Evolutionary conservation across 1,284 basidiomycete species (phyloP).

Genomic region (Tetrapyrgos nigripes): DNA sequence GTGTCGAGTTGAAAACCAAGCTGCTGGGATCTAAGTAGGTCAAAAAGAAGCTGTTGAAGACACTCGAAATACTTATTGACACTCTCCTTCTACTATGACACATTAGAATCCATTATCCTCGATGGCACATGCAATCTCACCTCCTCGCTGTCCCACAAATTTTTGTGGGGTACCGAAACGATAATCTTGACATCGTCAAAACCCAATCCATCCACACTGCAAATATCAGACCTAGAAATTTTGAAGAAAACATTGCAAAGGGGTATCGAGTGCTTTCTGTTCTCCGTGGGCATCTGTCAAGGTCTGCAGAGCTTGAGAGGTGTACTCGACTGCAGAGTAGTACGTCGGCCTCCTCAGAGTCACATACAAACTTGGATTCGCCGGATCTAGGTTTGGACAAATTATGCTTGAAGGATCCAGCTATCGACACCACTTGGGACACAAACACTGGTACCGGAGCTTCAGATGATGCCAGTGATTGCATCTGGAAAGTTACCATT

Average conservation of each 20-base stretch:
- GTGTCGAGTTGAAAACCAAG: constrained; percentile 6
- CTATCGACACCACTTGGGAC: not conserved
- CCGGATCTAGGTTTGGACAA: too few relatives aligned
- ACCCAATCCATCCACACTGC: not conserved
- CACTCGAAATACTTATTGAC: too few relatives aligned
- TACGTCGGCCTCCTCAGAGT: not conserved
- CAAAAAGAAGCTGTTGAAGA: not conserved
- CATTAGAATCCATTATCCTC: too few relatives aligned
- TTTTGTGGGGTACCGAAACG: constrained; percentile 4
- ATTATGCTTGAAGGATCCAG: not conserved
- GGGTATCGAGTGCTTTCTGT: not conserved
- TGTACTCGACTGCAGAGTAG: too few relatives aligned
- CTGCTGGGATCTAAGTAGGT: not conserved
- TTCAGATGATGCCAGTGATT: not conserved
- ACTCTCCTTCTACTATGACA: too few relatives aligned
- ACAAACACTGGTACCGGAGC: not conserved
- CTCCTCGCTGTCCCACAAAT: constrained; percentile 9
- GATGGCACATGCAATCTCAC: constrained; percentile 13
- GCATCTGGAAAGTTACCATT: constrained; percentile 4
- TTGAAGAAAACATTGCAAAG: not conserved
- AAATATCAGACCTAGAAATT: not conserved
- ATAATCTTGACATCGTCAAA: not conserved
- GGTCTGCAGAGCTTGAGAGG: too few relatives aligned
- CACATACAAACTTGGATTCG: not conserved
- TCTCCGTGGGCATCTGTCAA: not conserved